phyloP scores from a whole-genome alignment of 2,329 filamentous ascomycete species.

The Sporothrix brasiliensis region DNA sequence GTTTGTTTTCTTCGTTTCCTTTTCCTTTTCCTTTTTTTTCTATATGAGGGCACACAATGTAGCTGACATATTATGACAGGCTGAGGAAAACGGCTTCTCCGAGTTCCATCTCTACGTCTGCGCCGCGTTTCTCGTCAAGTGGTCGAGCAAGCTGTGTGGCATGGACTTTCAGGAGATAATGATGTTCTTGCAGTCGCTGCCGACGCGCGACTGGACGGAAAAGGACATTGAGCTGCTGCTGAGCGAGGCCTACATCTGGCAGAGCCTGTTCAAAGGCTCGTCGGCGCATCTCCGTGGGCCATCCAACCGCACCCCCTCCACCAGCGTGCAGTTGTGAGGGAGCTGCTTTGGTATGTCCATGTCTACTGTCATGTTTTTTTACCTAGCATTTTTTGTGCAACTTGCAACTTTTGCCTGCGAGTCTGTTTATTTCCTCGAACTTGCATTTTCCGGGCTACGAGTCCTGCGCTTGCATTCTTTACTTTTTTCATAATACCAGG shows the following conservation, averaged over 20 bases:
- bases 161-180: conserved; percentile 99
- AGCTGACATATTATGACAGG: conserved; percentile 54
- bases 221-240: conserved; percentile 96
- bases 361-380: neutral
- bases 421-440: neutral
- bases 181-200: conserved; percentile 97
- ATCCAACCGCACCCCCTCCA: conserved; percentile 46
- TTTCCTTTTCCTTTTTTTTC: neutral
- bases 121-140: conserved; percentile 96
- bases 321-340: conserved; percentile 47
- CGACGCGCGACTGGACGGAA: conserved; percentile 92
- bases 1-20: neutral
- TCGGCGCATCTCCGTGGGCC: conserved; percentile 75
- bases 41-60: neutral
- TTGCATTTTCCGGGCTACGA: no score
- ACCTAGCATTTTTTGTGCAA: neutral
- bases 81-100: conserved; percentile 97
- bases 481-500: neutral
- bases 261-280: conserved; percentile 93
- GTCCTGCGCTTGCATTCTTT: no score
- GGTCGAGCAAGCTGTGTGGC: conserved; percentile 90
- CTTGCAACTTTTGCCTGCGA: neutral
- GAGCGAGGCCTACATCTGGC: conserved; percentile 98
- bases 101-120: conserved; percentile 98
- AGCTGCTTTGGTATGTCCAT: neutral